A percentile compares a stretch with the other conserved stretches of the same genome.
These are phyloP conservation scores for Tolypocladium ophioglossoides DNA, from an alignment of 2,329 filamentous ascomycete species.

Conservation along the genomic window DNA sequence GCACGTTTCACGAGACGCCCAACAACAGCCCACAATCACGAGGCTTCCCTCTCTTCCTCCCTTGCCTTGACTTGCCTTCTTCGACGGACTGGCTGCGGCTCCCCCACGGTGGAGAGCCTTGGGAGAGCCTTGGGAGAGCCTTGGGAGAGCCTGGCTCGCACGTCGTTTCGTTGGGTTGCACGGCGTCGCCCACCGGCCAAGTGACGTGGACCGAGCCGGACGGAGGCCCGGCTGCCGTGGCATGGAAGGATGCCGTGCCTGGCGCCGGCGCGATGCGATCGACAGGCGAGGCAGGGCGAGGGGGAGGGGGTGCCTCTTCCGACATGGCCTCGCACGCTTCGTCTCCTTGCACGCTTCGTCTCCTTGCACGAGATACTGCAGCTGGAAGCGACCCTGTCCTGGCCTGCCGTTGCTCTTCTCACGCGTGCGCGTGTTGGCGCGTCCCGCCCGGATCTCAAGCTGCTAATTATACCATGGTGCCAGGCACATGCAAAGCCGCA, in stretches of 20 bases:
- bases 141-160: no score
- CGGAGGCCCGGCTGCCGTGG: neutral
- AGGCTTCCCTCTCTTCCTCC: neutral
- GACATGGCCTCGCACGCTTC: neutral
- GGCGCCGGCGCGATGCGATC: neutral
- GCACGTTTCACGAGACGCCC: neutral
- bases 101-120: neutral
- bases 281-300: neutral
- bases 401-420: neutral
- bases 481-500: neutral
- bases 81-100: neutral
- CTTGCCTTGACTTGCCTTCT: no score
- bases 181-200: neutral
- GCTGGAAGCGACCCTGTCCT: neutral
- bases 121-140: no score
- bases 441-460: neutral
- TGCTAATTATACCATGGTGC: neutral
- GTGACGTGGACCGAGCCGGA: neutral
- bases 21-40: neutral
- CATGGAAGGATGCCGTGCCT: neutral
- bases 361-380: neutral
- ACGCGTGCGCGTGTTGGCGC: neutral
- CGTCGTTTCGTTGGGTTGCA: neutral
- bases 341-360: no score
- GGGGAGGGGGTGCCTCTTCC: neutral